Evolutionary conservation across 441 rosid species (phyloP), one percentile per base, ranked within the genome.

Genomic region (Capsella rubella): DNA sequence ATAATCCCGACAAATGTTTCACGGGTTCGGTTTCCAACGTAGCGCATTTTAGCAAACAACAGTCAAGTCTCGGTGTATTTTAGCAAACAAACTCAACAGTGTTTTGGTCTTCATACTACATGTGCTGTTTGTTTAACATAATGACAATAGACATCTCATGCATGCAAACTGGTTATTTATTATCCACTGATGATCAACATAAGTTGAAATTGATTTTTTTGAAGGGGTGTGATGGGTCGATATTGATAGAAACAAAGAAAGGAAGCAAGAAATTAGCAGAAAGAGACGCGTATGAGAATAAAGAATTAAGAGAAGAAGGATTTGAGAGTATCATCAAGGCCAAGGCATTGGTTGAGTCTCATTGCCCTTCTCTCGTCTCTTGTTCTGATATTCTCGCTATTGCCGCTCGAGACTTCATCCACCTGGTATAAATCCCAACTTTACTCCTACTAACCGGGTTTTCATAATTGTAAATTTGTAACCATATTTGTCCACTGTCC

Each of bases 191-290:
- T 34, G 25, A 40, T 27, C 12, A 56, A 35, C 2, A 29, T 31
- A 7, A 50, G 6, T 28, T 73, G 31, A 56, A 64, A 21, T 0
- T 47, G 15, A 8, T 53, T 21, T 14, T 14, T 4, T 71, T 70
- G 79, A 70, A 93, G 98, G 93, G 93, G 1, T 88, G 90, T 63
- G 93, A 88, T 72, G 93, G 81, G 9, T 86, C 93, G 45, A 80
- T 88, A 75, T 6, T 88, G 61, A 77, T 85, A 79, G 80, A 85
- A 55, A 81, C 93, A 16, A 67, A 77, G 52, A 82, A 85, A 7
- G 94, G 92, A 77, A 82, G 84, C 81, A 88, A 80, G 53, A 75
- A 34, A 14, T 67, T 80, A 28, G 84, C 87, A 7, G 93, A 88
- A 78, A 83, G 79, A 72, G 89, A 85, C 34, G 87, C 93, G 6